Evolutionary conservation across 176 grass and related monocot species (phyloP), one percentile per base, ranked within the genome.

Genomic region (Microstegium vimineum): DNA sequence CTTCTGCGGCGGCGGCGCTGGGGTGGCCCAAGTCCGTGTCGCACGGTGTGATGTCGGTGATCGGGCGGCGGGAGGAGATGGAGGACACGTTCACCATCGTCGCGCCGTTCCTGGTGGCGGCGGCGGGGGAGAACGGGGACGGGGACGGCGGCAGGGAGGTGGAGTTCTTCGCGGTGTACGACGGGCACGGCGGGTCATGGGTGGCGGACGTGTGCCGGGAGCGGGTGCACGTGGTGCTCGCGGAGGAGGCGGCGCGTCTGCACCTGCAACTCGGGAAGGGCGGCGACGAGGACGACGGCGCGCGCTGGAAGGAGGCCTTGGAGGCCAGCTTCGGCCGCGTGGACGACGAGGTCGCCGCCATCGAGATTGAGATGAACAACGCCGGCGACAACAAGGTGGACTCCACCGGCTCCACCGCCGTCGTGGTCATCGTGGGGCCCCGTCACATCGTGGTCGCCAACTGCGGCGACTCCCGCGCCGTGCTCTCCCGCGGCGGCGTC

Each of bases 381-480:
- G 8, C 7, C 23, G 72, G 73, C 45, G 15, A 13, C 1, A 20
- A 79, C 15, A 79, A 73, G 9, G 78, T 89, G 16, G 94, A 90
- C 45, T 49, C 15, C n/a, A n/a, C n/a, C 45, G 45, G 45, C 3
- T 80, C 94, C 71, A 93, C 94, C 17, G 90, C 94, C 56, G 60
- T 93, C 0, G 81, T 91, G 4, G 90, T 46, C 14, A 86, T 93
- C 1, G 80, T 96, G 30, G 86, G 88, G 0, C 26, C 74, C 42
- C 81, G 20, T 41, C 63, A 59, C 68, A 93, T 96, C 78, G 88
- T 96, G 8, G 94, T 96, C 3, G 90, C 86, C 13, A 93, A 97
- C 86, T 96, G 94, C 82, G 90, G 94, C 42, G 94, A 93, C 82
- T 91, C 88, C 38, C 85, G 94, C 32, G 88, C 88, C 42, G 83